A percentile compares a stretch with the other conserved stretches of the same genome.
Evolutionary conservation across 2,329 filamentous ascomycete species (phyloP).

Genomic region (Leptosphaerulina australis): DNA sequence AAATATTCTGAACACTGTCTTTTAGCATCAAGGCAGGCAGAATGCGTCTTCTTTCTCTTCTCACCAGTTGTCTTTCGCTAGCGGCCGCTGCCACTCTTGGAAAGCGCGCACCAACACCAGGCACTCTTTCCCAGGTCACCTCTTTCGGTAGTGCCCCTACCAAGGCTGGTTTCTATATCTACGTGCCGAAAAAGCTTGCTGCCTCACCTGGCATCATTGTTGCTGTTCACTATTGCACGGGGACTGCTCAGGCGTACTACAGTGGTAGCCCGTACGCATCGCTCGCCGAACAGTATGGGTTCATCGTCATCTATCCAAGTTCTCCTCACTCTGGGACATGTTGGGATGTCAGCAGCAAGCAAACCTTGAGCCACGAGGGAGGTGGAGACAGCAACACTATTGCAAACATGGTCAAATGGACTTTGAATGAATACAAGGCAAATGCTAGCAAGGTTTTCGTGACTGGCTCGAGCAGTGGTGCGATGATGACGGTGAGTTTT

Average conservation of each 20-base stretch:
- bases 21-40: no score
- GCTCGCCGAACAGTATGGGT: constrained; percentile 62
- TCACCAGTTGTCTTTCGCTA: constrained; percentile 30
- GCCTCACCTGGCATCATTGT: constrained; percentile 59
- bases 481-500: constrained; percentile 59
- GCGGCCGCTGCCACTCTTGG: constrained; percentile 30
- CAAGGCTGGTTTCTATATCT: constrained; percentile 60
- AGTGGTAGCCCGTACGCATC: constrained; percentile 59
- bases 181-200: constrained; percentile 54
- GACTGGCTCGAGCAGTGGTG: constrained; percentile 61
- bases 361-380: constrained; percentile 61
- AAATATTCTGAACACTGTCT: no score
- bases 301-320: constrained; percentile 65
- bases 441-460: constrained; percentile 61
- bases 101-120: constrained; percentile 37
- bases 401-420: constrained; percentile 65
- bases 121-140: constrained; percentile 48
- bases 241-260: constrained; percentile 58
- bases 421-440: constrained; percentile 58
- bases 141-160: constrained; percentile 56
- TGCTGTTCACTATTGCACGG: constrained; percentile 63
- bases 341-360: constrained; percentile 65
- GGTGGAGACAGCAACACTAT: constrained; percentile 64
- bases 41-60: constrained; percentile 33
- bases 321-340: constrained; percentile 60